These are phyloP conservation scores for Omphalotus olearius DNA, from an alignment of 1,284 basidiomycete species.

Conservation along the genomic window DNA sequence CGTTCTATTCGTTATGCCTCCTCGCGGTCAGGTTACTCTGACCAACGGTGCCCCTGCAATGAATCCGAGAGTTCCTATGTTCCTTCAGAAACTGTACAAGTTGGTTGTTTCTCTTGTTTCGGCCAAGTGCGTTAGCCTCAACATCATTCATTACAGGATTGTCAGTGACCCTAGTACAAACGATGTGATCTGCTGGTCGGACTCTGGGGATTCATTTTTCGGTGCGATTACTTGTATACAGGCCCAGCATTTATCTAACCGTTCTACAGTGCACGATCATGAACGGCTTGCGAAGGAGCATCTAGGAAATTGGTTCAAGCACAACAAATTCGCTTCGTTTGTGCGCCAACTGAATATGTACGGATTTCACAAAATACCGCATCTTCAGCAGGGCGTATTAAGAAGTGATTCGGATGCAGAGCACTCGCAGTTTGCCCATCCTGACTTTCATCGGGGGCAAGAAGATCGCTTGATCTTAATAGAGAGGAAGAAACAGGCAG, in stretches of 20 bases:
- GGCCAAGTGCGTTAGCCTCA: conserved; percentile 10
- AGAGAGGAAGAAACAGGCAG: conserved; percentile 54
- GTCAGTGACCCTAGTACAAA: conserved; percentile 83
- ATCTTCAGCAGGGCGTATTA: conserved; percentile 93
- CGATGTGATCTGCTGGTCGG: conserved; percentile 87
- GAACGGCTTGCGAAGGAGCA: conserved; percentile 91
- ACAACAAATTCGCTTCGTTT: conserved; percentile 91
- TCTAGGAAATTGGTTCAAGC: conserved; percentile 94
- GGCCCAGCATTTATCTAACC: conserved; percentile 5
- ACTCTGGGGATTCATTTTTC: conserved; percentile 87
- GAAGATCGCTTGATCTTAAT: conserved; percentile 90
- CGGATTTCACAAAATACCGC: conserved; percentile 94
- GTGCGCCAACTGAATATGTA: conserved; percentile 98
- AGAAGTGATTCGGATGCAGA: conserved; percentile 81
- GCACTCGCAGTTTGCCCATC: conserved; percentile 92
- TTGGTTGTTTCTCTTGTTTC: conserved; percentile 34
- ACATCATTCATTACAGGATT: conserved; percentile 56
- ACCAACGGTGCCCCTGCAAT: conserved; percentile 6
- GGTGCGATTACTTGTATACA: conserved; percentile 42
- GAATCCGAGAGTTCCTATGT: conserved; percentile 27
- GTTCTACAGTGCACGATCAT: conserved; percentile 78
- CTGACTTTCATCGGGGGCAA: conserved; percentile 85
- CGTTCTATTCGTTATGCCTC: conserved; percentile 6
- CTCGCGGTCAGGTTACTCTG: conserved; percentile 8
- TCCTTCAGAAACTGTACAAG: conserved; percentile 92